Base-by-base conservation (phyloP, 2,329 filamentous ascomycete species). In the Incumbomyces delicatus region DNA sequence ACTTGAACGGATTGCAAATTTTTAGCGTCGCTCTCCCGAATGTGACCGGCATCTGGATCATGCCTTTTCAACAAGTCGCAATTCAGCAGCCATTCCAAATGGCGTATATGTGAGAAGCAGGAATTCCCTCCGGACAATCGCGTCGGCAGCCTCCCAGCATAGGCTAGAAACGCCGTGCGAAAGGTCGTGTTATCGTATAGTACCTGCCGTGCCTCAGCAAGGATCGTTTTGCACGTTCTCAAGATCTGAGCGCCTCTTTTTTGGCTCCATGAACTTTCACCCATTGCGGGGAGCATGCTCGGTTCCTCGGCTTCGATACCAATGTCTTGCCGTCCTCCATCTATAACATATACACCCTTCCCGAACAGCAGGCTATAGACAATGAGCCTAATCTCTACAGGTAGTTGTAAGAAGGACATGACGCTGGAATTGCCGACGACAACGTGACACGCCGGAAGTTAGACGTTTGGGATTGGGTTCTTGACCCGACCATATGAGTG, bases 311-410 rank as follows among this genome's bases (percentile, higher is more conserved):
- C 47, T 32, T 45, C 42, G 13, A n/a, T 11, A 18, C 42, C 42
- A 14, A 16, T 45, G 18, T 45, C 42, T 17, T 49, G 51, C 27
- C 17, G 27, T 16, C 46, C 46, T 38, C 37, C 38, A 12, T 51
- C 36, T 6, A 57, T 20, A 12, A 51, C n/a, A 12, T 30, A 44
- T 44, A 50, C 52, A 4, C 49, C 50, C 18, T 29, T 34, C 27
- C 53, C 53, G 30, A 77, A 66, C 32, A 71, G 58, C 37, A 66
- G 60, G 48, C 66, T 60, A 56, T 75, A 74, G 47, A 77, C 65
- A 38, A 65, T 65, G 6, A 72, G 55, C 10, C 74, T 71, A 33
- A 77, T 66, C 50, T 77, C 74, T 7, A 64, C 65, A 1, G 74
- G 74, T 2, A 76, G 65, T 44, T 69, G 65, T 55, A 76, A 68